These are phyloP conservation scores for Plasmodium malariae DNA, from an alignment of 169 alveolate genomes.

Conservation along the genomic window DNA sequence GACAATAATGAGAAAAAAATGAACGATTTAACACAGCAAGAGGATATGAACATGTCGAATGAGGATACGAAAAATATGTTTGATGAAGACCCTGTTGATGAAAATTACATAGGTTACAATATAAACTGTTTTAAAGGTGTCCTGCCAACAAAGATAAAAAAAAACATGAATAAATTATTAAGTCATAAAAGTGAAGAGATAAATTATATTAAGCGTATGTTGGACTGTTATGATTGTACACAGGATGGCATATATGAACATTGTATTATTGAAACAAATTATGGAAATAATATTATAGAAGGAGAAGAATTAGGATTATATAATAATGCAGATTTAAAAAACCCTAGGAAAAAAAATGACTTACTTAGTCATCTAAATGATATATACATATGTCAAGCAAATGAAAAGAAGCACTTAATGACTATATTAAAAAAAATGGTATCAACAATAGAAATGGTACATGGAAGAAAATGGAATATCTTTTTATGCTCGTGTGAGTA, in stretches of 20 bases:
- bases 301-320: not conserved
- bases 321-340: conserved; percentile 8
- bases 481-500: conserved; percentile 21
- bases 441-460: conserved; percentile 12
- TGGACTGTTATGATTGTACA: conserved; percentile 8
- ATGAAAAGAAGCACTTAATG: conserved; percentile 9
- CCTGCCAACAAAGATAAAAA: not conserved
- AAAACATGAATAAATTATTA: not conserved
- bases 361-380: conserved; percentile 38
- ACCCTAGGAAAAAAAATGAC: conserved; percentile 1
- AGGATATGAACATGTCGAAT: not conserved
- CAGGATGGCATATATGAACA: conserved; percentile 3
- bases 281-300: not conserved
- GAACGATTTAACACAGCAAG: not conserved
- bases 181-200: conserved; percentile 5
- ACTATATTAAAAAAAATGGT: conserved; percentile 22
- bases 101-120: conserved; percentile 14
- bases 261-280: not conserved
- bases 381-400: conserved; percentile 18
- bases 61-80: conserved; percentile 11
- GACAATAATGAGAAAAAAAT: not conserved
- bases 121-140: conserved; percentile 13
- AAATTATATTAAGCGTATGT: not conserved
- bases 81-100: conserved; percentile 25
- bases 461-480: conserved; percentile 56